Evolutionary conservation across 371 early-diverging fungal genomes (phyloP).

Genomic region (Polyrhizophydium stewartii): DNA sequence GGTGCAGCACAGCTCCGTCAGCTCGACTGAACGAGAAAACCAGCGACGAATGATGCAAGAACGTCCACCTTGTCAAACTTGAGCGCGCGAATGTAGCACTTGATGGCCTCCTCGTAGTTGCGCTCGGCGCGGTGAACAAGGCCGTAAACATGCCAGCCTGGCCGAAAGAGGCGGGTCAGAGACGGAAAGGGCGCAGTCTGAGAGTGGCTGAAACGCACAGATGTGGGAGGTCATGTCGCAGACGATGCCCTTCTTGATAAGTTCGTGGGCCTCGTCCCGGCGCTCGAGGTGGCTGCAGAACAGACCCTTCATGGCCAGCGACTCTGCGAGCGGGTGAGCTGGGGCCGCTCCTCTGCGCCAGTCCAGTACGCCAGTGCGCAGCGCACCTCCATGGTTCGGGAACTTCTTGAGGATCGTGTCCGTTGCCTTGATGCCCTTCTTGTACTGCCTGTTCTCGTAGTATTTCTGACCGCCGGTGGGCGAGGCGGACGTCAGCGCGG

Average conservation of each 20-base stretch:
- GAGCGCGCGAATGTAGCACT: slow-evolving; percentile 86
- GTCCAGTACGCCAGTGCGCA: too few species aligned
- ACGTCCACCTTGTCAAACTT: slow-evolving; percentile 71
- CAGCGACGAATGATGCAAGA: background rate
- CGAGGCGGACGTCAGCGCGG: too few species aligned
- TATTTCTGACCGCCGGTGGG: too few species aligned
- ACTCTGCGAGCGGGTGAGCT: slow-evolving; percentile 52
- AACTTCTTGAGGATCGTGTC: slow-evolving; percentile 90
- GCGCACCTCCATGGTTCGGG: slow-evolving; percentile 87
- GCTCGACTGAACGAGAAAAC: too few species aligned
- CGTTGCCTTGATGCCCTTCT: slow-evolving; percentile 86
- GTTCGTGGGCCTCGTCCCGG: slow-evolving; percentile 87
- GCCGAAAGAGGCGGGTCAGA: background rate
- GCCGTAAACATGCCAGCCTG: slow-evolving; percentile 97
- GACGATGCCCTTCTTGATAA: slow-evolving; percentile 79
- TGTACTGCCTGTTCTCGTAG: slow-evolving; percentile 92
- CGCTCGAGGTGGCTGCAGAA: slow-evolving; percentile 83
- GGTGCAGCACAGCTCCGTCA: slow-evolving; percentile 2
- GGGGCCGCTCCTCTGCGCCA: too few species aligned
- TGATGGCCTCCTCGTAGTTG: slow-evolving; percentile 90
- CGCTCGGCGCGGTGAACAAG: slow-evolving; percentile 85
- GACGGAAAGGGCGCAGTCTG: background rate
- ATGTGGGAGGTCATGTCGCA: slow-evolving; percentile 79
- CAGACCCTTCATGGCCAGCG: slow-evolving; percentile 91
- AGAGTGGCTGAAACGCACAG: slow-evolving; percentile 49